Percentiles rank a stretch among this genome's conserved stretches.
These are phyloP conservation scores for Xylariaceae sp. DNA, from an alignment of 2,329 filamentous ascomycete species.

Conservation along the genomic window DNA sequence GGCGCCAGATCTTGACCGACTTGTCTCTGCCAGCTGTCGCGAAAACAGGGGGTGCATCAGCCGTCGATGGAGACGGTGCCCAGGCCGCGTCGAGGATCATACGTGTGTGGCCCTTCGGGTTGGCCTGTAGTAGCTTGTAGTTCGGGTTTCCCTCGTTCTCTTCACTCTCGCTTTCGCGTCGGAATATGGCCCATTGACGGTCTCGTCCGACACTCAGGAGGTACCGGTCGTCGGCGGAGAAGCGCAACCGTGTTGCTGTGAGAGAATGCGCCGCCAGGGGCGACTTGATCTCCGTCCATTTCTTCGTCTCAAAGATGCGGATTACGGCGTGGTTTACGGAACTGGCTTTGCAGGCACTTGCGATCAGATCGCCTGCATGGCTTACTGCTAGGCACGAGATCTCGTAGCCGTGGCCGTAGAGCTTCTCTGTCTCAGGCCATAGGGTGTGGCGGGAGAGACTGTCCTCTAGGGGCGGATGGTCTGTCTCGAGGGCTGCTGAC, in stretches of 20 bases:
- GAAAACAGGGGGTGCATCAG: conserved; percentile 50
- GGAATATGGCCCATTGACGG: conserved; percentile 83
- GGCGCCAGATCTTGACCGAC: conserved; percentile 65
- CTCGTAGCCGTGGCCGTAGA: conserved; percentile 97
- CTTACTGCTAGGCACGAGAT: conserved; percentile 81
- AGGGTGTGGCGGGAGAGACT: conserved; percentile 83
- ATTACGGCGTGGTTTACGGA: conserved; percentile 93
- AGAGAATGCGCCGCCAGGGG: conserved; percentile 79
- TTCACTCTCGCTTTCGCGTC: conserved; percentile 37
- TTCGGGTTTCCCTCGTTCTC: conserved; percentile 18
- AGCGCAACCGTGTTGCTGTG: conserved; percentile 77
- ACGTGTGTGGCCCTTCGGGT: conserved; percentile 79
- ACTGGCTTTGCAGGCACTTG: conserved; percentile 88
- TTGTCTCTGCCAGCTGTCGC: conserved; percentile 90
- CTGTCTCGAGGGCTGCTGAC: conserved; percentile 58
- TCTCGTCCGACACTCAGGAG: conserved; percentile 88
- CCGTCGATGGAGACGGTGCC: conserved; percentile 58
- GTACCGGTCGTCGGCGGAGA: conserved; percentile 67
- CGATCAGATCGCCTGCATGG: conserved; percentile 68
- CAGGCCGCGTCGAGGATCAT: conserved; percentile 92
- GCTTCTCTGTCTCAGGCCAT: conserved; percentile 93
- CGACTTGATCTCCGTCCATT: conserved; percentile 83
- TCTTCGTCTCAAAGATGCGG: conserved; percentile 77
- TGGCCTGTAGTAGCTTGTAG: conserved; percentile 58
- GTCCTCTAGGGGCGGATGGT: conserved; percentile 82